Conservation (phyloP, 495 filamentous ascomycete genomes). For the Aeminium ludgeri region DNA sequence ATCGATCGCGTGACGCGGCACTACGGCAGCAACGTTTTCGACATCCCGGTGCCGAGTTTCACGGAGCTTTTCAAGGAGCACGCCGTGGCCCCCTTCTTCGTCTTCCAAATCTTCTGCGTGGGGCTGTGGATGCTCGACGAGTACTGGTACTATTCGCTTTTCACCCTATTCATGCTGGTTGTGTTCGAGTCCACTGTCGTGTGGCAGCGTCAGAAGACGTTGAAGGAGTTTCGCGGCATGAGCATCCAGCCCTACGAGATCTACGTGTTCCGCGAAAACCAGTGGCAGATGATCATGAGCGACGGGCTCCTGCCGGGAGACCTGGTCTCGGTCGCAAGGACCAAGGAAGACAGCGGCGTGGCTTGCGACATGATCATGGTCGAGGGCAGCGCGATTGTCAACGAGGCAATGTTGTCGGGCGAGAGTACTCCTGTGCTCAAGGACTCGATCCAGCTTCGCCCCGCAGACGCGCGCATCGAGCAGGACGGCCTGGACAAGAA, state of each 20-base stretch:
- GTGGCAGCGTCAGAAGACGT: conserved; percentile 94
- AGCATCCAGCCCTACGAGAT: conserved; percentile 95
- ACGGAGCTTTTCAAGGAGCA: conserved; percentile 95
- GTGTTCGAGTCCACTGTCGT: conserved; percentile 97
- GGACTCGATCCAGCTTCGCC: conserved; percentile 85
- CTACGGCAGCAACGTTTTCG: conserved; percentile 93
- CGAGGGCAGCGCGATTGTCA: conserved; percentile 91
- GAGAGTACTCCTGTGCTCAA: conserved; percentile 95
- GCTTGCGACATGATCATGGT: conserved; percentile 94
- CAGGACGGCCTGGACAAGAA: conserved; percentile 90
- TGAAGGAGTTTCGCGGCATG: conserved; percentile 97
- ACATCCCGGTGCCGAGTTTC: conserved; percentile 92
- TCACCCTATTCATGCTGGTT: conserved; percentile 95
- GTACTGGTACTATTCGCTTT: conserved; percentile 99
- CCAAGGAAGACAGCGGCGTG: conserved; percentile 92
- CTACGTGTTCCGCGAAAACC: conserved; percentile 68
- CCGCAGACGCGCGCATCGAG: conserved; percentile 68
- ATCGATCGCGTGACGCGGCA: conserved; percentile 67
- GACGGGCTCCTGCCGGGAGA: conserved; percentile 95
- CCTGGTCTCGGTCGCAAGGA: conserved; percentile 81
- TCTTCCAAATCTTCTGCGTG: conserved; percentile 98
- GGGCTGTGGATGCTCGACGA: conserved; percentile 98
- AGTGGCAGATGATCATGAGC: conserved; percentile 79
- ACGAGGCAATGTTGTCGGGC: conserved; percentile 97
- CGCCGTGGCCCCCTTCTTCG: conserved; percentile 96